Evolutionary conservation across 768 basidiomycete genomes (phyloP), one percentile per base, ranked within the genome.

Genomic region (Mycena maculata): DNA sequence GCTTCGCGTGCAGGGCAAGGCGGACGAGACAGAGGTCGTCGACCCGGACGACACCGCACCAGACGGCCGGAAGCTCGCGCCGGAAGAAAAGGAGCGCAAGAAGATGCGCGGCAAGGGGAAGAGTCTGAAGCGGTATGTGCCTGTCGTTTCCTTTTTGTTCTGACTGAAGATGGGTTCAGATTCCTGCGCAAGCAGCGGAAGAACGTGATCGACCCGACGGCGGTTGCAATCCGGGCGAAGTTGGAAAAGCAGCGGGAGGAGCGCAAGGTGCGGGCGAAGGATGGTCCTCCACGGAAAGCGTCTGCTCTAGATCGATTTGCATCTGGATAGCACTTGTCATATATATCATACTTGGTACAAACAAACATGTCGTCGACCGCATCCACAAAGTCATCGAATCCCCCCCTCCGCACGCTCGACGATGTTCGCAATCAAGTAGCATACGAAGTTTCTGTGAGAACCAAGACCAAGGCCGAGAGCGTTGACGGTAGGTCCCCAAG

Each of bases 111-210:
- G 96, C 18, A 95, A 91, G 76, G 88, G 88, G 27, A 95, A 94
- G 84, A 92, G 89, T 76, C 75, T 96, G 75, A 97, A 95, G 78
- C 84, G 95, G 83, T 89, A 73, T 73, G 75, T 74, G 11, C 25
- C 31, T 36, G 18, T n/a, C 52, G 4, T 2, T 15, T 33, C 47
- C 42, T 31, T n/a, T 41, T 13, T 18, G 55, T 50, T 18, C 23
- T 38, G 16, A 56, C 45, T 22, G 18, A 54, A 23, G 31, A 58
- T 30, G 18, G 28, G 1, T 49, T 15, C 55, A 88, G 86, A 49
- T 92, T 89, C 77, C 77, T 98, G 68, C 86, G 93, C 73, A 98
- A 96, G 82, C 93, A 97, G 78, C 88, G 94, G 76, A 95, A 96
- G 84, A 98, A 98, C 74, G 93, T 98, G 52, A 88, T 98, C 68